These are phyloP conservation scores for Puccinia horiana DNA, from an alignment of 1,284 basidiomycete species.

Conservation along the genomic window DNA sequence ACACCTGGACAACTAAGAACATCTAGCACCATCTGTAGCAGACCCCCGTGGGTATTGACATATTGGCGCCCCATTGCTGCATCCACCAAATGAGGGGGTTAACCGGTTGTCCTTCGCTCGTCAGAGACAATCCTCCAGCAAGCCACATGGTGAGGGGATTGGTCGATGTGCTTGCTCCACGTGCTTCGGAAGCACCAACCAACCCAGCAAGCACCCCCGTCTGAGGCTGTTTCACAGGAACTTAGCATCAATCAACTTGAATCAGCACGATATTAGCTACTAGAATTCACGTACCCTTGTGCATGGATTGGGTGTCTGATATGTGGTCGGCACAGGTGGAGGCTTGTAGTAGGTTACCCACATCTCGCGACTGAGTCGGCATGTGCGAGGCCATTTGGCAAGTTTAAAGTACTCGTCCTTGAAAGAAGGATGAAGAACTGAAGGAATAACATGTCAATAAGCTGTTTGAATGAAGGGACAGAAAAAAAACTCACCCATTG, in stretches of 20 bases:
- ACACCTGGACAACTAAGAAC: slow-evolving; percentile 2
- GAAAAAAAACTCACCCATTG: neutral
- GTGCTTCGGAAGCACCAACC: neutral
- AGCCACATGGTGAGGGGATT: neutral
- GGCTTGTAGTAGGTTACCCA: slow-evolving; percentile 2
- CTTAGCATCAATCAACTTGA: neutral
- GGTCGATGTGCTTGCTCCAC: neutral
- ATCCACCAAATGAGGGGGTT: slow-evolving; percentile 10
- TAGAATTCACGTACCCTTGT: neutral
- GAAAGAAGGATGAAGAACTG: slow-evolving; percentile 17
- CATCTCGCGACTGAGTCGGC: neutral
- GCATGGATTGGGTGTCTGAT: neutral
- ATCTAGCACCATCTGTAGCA: slow-evolving; percentile 10
- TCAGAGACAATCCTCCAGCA: neutral
- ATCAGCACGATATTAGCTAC: neutral
- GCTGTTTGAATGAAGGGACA: neutral
- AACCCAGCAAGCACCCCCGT: neutral
- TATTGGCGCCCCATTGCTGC: neutral
- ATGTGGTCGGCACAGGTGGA: neutral
- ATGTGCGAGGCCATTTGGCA: neutral
- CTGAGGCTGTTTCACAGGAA: neutral
- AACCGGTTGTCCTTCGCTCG: neutral
- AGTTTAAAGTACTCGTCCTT: slow-evolving; percentile 13
- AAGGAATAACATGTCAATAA: neutral
- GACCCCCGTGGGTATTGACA: slow-evolving; percentile 8